Evolutionary conservation across 371 early-diverging fungal genomes (phyloP).

Genomic region (Smittium culicis): DNA sequence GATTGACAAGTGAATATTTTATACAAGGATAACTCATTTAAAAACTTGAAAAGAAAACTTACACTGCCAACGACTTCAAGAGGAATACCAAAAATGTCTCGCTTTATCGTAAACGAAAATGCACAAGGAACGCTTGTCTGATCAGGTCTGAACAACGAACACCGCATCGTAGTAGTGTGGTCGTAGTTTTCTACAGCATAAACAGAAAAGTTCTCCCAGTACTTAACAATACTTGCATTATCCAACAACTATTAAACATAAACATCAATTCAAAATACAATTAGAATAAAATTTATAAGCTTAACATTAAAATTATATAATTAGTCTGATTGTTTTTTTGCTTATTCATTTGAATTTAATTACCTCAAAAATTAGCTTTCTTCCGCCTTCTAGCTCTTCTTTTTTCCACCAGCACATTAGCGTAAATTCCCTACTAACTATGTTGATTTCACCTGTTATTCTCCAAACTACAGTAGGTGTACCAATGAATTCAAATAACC

Average conservation of each 20-base stretch:
- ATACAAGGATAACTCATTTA: no score
- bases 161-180: conserved; percentile 61
- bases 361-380: conserved; percentile 30
- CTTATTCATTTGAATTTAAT: not conserved
- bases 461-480: conserved; percentile 94
- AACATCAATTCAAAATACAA: not conserved
- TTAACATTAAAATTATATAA: not conserved
- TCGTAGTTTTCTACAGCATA: conserved; percentile 80
- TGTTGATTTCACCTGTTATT: conserved; percentile 75
- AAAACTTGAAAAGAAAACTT: not conserved
- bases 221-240: conserved; percentile 68
- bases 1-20: not conserved
- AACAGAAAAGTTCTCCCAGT: conserved; percentile 82
- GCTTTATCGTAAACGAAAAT: not conserved
- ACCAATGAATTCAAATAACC: conserved; percentile 75
- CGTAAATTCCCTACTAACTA: conserved; percentile 84
- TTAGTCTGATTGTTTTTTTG: conserved; percentile 2
- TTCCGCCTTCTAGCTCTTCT: conserved; percentile 43
- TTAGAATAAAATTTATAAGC: not conserved
- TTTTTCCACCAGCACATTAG: conserved; percentile 73
- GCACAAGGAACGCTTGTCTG: conserved; percentile 41
- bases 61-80: not conserved
- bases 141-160: conserved; percentile 50
- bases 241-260: conserved; percentile 51
- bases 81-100: not conserved